These are phyloP conservation scores for Aspergillus tubingensis DNA, from an alignment of 2,329 filamentous ascomycete genomes.

Conservation along the genomic window DNA sequence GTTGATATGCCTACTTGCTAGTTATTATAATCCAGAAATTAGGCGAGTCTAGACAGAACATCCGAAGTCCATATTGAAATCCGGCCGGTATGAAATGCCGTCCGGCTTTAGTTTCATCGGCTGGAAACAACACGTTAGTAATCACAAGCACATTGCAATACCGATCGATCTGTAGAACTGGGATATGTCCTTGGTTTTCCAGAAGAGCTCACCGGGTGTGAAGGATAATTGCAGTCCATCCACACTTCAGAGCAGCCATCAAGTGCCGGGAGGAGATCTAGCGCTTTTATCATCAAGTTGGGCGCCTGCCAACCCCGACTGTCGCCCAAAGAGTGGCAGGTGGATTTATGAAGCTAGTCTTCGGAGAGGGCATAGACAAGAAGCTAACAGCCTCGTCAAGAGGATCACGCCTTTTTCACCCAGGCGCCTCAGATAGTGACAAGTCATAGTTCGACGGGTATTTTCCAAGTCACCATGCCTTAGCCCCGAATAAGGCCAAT, in stretches of 20 bases:
- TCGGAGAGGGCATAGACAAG: neutral
- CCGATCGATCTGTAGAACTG: neutral
- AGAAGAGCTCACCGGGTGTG: neutral
- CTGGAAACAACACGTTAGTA: neutral
- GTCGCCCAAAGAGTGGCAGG: neutral
- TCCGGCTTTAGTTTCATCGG: neutral
- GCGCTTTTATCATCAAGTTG: neutral
- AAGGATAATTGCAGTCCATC: neutral
- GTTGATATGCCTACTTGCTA: neutral
- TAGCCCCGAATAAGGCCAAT: neutral
- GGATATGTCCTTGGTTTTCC: neutral
- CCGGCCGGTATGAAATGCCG: neutral
- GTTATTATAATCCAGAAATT: neutral
- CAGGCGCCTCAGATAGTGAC: neutral
- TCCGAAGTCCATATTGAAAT: neutral
- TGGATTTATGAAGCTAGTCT: neutral
- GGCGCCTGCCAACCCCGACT: neutral
- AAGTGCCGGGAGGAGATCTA: neutral
- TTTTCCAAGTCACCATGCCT: slow-evolving; percentile 5
- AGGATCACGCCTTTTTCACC: neutral
- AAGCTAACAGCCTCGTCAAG: neutral
- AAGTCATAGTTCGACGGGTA: slow-evolving; percentile 7
- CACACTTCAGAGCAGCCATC: neutral
- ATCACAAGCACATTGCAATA: neutral
- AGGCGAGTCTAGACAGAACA: neutral